Evolutionary conservation across 1,139 yeast genomes (phyloP).

Genomic region (Candida pseudocylindracea): DNA sequence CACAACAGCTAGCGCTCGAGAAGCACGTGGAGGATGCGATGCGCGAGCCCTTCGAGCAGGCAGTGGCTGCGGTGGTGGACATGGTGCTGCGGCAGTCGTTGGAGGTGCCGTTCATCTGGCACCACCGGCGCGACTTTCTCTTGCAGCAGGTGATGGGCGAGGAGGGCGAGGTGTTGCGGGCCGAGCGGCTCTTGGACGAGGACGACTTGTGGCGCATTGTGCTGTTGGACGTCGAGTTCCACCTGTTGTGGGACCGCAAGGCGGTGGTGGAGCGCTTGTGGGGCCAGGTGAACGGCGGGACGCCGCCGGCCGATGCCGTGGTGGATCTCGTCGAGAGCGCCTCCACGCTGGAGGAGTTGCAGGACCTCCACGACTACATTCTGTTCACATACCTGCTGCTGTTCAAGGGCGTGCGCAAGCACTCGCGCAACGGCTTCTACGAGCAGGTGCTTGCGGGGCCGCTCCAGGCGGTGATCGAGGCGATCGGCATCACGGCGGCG

Average conservation of each 20-base stretch:
- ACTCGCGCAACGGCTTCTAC: constrained; percentile 47
- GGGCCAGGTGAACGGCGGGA: constrained; percentile 7
- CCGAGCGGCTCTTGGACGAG: constrained; percentile 37
- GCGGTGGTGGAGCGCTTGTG: constrained; percentile 16
- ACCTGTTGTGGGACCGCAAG: constrained; percentile 38
- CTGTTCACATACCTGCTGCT: constrained; percentile 65
- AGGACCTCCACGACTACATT: constrained; percentile 70
- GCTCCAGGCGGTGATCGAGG: constrained; percentile 44
- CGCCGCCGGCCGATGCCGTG: constrained; percentile 18
- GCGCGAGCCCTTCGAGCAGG: constrained; percentile 37
- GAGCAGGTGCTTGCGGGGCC: constrained; percentile 57
- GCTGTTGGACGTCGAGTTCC: constrained; percentile 72
- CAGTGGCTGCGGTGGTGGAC: constrained; percentile 59
- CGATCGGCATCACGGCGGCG: constrained; percentile 58
- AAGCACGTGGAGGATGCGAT: constrained; percentile 19
- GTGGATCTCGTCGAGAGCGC: constrained; percentile 36
- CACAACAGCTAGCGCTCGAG: constrained; percentile 30
- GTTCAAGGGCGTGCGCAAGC: constrained; percentile 32
- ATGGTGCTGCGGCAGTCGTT: constrained; percentile 58
- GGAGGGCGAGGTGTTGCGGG: constrained; percentile 4
- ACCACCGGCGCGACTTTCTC: constrained; percentile 80
- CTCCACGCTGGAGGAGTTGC: constrained; percentile 54
- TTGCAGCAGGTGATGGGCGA: constrained; percentile 21
- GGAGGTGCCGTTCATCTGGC: constrained; percentile 95
- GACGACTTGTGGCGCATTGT: constrained; percentile 89